Evolutionary conservation across 192 early-diverging fungal genomes (phyloP), one percentile per base, ranked within the genome.

Genomic region (Linnemannia schmuckeri): DNA sequence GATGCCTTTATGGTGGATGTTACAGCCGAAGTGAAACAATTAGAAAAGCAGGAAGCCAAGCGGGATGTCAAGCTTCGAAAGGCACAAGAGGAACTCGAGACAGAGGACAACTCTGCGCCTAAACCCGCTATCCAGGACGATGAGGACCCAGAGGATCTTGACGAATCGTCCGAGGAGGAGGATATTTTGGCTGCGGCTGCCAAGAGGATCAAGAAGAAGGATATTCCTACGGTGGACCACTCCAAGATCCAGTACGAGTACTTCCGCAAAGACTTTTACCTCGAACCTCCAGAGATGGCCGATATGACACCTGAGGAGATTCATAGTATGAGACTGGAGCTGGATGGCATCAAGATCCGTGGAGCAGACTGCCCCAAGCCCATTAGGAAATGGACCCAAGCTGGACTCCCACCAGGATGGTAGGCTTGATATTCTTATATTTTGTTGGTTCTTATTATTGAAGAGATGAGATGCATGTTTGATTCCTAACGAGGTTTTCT

Each of bases 311-410:
- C 88, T 0, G 97, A 95, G 49, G 94, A 98, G 63, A 97, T 99
- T 6, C 95, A 97, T 35, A 89, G 92, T 70, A 91, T 96, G 84
- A 93, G 98, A 17, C 85, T 92, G 22, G 97, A 98, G 77, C 87
- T 99, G 49, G 97, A 97, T 44, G 98, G 96, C 0, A 97, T 99
- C 80, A 98, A 98, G 85, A 95, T 99, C 74, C 95, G 97, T 37
- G 87, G 98, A 52, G 92, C 93, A 3, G 91, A 96, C 41, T 96
- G 96, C 72, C 98, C 98, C 2, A 99, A 99, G 87, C 98, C 98
- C 2, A 95, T 97, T 35, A 90, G 94, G 44, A 96, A 95, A 88
- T 99, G 98, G 98, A 96, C 97, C 13, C 96, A 99, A 75, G 97
- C 97, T 89, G 98, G 98, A 27, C 90, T 99, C n/a, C 98, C 97